phyloP scores from a whole-genome alignment of 192 early-diverging fungal species.

The Coemansia sp. region DNA sequence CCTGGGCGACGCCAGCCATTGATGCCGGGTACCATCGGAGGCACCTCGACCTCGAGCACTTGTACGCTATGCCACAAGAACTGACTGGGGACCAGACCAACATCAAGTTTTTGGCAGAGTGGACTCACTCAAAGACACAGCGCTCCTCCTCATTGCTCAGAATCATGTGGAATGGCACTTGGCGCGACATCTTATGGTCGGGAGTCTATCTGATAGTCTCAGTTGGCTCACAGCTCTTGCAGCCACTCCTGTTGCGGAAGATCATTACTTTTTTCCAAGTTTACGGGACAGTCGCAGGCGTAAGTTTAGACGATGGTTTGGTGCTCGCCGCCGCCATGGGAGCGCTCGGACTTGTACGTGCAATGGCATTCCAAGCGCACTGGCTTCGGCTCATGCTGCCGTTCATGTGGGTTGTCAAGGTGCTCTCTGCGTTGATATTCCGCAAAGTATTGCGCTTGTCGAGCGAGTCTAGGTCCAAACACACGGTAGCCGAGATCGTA shows the following conservation, averaged over 20 bases:
- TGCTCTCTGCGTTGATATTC: slow-evolving; percentile 17
- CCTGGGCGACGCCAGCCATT: slow-evolving; percentile 88
- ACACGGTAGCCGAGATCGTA: slow-evolving; percentile 76
- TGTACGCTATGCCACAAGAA: slow-evolving; percentile 9
- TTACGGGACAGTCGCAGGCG: slow-evolving; percentile 6
- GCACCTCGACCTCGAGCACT: slow-evolving; percentile 28
- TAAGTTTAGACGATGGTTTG: slow-evolving; percentile 18
- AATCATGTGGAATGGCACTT: slow-evolving; percentile 4
- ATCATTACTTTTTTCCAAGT: slow-evolving; percentile 23
- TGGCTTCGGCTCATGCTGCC: slow-evolving; percentile 79
- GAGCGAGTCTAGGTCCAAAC: slow-evolving; percentile 58
- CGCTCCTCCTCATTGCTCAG: background rate
- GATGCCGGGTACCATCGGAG: slow-evolving; percentile 69
- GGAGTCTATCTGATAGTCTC: slow-evolving; percentile 15
- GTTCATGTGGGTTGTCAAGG: slow-evolving; percentile 67
- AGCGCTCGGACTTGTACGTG: background rate
- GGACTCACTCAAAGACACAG: slow-evolving; percentile 21
- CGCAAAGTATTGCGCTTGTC: slow-evolving; percentile 21
- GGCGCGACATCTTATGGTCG: slow-evolving; percentile 11
- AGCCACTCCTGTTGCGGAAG: slow-evolving; percentile 22
- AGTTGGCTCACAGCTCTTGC: slow-evolving; percentile 19
- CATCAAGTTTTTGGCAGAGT: slow-evolving; percentile 17
- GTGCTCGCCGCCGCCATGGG: slow-evolving; percentile 28
- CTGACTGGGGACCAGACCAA: slow-evolving; percentile 8
- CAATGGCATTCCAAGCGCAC: slow-evolving; percentile 10